These are phyloP conservation scores for Dissophora ornata DNA, from an alignment of 192 early-diverging fungal genomes.

Conservation along the genomic window DNA sequence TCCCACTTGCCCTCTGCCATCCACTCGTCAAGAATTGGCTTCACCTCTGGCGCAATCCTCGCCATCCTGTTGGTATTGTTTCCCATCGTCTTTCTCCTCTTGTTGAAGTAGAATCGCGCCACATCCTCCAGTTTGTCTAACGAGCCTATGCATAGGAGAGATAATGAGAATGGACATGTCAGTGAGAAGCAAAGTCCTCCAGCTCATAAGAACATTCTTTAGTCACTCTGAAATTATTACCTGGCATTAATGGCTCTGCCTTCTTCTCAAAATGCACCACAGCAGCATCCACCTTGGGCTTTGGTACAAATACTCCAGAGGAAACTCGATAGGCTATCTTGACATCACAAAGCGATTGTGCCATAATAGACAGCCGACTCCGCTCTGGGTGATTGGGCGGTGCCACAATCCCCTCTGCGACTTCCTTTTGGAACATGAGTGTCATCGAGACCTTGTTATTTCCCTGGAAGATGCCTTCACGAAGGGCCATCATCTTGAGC, in stretches of 20 bases:
- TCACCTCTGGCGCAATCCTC: conserved; percentile 28
- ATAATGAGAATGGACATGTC: background rate
- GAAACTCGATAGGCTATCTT: conserved; percentile 71
- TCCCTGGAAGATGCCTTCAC: conserved; percentile 70
- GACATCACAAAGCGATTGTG: conserved; percentile 76
- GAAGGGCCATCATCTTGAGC: conserved; percentile 67
- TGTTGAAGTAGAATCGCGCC: conserved; percentile 72
- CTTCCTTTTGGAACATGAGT: conserved; percentile 88
- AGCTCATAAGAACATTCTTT: too few relatives aligned
- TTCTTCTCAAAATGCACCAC: conserved; percentile 75
- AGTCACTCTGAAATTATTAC: too few relatives aligned
- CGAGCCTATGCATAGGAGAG: too few relatives aligned
- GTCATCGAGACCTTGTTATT: conserved; percentile 69
- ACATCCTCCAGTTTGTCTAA: conserved; percentile 70
- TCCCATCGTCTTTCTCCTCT: conserved; percentile 74
- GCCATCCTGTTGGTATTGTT: conserved; percentile 62
- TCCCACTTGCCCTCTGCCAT: conserved; percentile 65
- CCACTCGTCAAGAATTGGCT: conserved; percentile 48
- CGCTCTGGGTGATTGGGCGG: conserved; percentile 59
- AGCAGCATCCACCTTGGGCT: conserved; percentile 78
- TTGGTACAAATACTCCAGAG: conserved; percentile 76
- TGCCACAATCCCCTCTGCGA: conserved; percentile 75
- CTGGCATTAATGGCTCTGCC: conserved; percentile 53
- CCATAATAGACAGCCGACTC: conserved; percentile 76
- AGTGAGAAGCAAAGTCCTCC: conserved; percentile 1